A percentile compares a stretch with the other conserved stretches of the same genome.
Evolutionary conservation across 345 rosid species (phyloP).

Genomic region (Cardamine resedifolia): DNA sequence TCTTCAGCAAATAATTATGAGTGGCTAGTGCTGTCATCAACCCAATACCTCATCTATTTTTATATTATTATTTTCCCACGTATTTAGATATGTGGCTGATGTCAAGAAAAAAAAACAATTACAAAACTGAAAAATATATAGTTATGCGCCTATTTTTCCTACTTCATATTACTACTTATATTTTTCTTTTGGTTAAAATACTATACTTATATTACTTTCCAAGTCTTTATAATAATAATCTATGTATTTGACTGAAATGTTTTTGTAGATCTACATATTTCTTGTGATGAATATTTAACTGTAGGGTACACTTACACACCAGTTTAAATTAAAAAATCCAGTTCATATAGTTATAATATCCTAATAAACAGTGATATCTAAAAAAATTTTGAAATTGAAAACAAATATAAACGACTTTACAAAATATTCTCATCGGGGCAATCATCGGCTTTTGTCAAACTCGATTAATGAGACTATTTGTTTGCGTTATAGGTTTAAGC

Average conservation of each 20-base stretch:
- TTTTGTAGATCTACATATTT: background rate
- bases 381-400: background rate
- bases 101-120: background rate
- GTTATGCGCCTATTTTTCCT: background rate
- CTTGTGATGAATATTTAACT: background rate
- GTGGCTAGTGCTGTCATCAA: background rate
- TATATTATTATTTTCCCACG: background rate
- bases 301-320: background rate
- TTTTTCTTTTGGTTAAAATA: too few relatives aligned
- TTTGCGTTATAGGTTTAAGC: conserved; percentile 17
- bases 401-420: conserved; percentile 2
- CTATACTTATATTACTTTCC: background rate
- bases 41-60: background rate
- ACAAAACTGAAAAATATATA: background rate
- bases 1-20: background rate
- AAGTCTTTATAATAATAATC: background rate
- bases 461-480: conserved; percentile 32
- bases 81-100: background rate
- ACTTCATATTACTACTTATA: background rate
- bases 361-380: background rate
- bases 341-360: too few relatives aligned
- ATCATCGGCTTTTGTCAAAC: conserved; percentile 31
- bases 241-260: background rate
- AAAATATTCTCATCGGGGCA: conserved; percentile 31
- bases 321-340: background rate